A percentile compares a stretch with the other conserved stretches of the same genome.
phyloP scores from a whole-genome alignment of 1,284 basidiomycete species.

The Moesziomyces sp. region DNA sequence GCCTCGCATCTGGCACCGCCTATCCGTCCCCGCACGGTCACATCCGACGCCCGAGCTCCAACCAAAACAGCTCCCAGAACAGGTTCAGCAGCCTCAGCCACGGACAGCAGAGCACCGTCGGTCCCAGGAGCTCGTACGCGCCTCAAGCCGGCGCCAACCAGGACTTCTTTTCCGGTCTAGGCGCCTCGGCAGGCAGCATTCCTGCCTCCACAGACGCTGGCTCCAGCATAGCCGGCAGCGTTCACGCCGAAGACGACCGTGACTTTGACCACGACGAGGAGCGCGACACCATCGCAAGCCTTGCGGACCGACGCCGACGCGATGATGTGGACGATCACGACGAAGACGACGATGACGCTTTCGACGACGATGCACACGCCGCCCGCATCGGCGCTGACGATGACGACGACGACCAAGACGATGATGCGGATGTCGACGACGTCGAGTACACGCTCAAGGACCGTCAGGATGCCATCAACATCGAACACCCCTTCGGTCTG shows the following conservation, averaged over 20 bases:
- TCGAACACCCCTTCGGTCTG: slow-evolving; percentile 98
- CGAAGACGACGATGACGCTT: slow-evolving; percentile 11
- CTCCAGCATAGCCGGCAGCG: slow-evolving; percentile 51
- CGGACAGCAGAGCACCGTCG: slow-evolving; percentile 38
- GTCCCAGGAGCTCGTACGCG: slow-evolving; percentile 26
- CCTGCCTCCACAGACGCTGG: slow-evolving; percentile 29
- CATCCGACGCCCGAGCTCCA: slow-evolving; percentile 44
- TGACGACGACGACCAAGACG: slow-evolving; percentile 33
- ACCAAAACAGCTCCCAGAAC: slow-evolving; percentile 19
- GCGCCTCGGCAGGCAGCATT: slow-evolving; percentile 20
- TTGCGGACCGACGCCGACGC: slow-evolving; percentile 38
- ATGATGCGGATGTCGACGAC: slow-evolving; percentile 68
- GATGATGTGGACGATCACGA: slow-evolving; percentile 22
- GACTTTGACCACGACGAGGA: slow-evolving; percentile 49
- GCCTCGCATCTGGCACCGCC: slow-evolving; percentile 12
- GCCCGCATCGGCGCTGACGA: slow-evolving; percentile 14
- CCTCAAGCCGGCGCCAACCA: slow-evolving; percentile 7
- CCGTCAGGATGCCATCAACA: slow-evolving; percentile 94
- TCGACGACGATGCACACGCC: slow-evolving; percentile 23
- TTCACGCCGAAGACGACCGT: slow-evolving; percentile 11
- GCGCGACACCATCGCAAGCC: slow-evolving; percentile 53
- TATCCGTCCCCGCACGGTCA: slow-evolving; percentile 59
- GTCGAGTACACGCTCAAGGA: slow-evolving; percentile 91
- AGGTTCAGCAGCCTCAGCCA: slow-evolving; percentile 37
- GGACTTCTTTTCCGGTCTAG: slow-evolving; percentile 47